Percentiles rank a stretch among this genome's conserved stretches.
These are phyloP conservation scores for Coemansia sp. DNA, from an alignment of 192 early-diverging fungal genomes.

Conservation along the genomic window DNA sequence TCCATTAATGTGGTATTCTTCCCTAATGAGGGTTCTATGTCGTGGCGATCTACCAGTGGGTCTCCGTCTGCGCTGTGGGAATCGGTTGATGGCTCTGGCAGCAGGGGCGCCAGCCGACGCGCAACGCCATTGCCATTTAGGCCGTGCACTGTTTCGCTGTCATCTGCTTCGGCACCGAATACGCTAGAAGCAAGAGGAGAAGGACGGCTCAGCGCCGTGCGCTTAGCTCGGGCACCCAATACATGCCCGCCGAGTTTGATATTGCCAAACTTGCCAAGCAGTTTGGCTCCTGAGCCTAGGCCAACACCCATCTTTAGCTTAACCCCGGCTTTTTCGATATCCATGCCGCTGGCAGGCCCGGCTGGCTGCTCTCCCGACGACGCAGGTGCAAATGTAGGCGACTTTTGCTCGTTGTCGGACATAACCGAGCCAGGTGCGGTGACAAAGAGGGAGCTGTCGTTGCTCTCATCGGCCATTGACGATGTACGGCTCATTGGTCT, in stretches of 20 bases:
- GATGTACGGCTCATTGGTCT: conserved; percentile 17
- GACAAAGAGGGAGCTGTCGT: conserved; percentile 29
- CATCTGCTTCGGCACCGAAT: conserved; percentile 32
- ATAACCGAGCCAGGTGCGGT: conserved; percentile 35
- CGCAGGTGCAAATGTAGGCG: conserved; percentile 16
- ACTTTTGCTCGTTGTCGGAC: conserved; percentile 23
- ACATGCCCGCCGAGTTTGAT: conserved; percentile 19
- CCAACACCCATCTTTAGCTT: neutral
- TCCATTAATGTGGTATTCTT: conserved; percentile 15
- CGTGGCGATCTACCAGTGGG: neutral
- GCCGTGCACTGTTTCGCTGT: neutral
- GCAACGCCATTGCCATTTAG: neutral
- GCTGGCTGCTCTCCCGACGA: conserved; percentile 3
- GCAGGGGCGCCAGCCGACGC: neutral
- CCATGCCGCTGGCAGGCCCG: neutral
- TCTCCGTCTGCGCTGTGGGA: neutral
- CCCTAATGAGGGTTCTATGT: neutral
- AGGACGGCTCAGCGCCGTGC: conserved; percentile 38
- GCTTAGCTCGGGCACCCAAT: neutral
- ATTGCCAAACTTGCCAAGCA: conserved; percentile 1
- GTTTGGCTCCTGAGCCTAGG: neutral
- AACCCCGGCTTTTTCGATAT: neutral
- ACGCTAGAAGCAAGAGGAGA: conserved; percentile 24
- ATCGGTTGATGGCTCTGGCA: neutral
- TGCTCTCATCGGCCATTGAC: conserved; percentile 25